A percentile compares a stretch with the other conserved stretches of the same genome.
phyloP scores from a whole-genome alignment of 2,329 filamentous ascomycete genomes.

The Zymoseptoria ardabiliae region DNA sequence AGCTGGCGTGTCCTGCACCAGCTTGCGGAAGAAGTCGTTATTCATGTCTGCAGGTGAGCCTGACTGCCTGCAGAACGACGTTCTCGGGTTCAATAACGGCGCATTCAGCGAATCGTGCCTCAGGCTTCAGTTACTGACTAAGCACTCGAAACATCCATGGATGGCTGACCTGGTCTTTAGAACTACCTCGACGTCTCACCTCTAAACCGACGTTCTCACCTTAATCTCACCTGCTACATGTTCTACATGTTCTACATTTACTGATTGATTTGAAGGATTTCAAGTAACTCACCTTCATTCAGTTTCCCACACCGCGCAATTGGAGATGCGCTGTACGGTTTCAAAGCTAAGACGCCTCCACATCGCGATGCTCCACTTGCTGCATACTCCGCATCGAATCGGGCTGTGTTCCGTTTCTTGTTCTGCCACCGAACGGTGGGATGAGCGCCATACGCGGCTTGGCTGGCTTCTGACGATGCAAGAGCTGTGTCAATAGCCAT shows the following conservation, averaged over 20 bases:
- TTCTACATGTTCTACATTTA: background rate
- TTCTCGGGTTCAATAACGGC: background rate
- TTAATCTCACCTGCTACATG: background rate
- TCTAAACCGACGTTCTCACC: background rate
- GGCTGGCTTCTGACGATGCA: background rate
- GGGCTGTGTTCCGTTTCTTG: background rate
- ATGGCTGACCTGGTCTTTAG: background rate
- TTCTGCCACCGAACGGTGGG: background rate
- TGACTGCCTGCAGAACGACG: background rate
- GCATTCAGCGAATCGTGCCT: background rate
- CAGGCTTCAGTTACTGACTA: background rate
- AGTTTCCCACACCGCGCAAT: background rate
- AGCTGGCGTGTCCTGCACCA: slow-evolving; percentile 53
- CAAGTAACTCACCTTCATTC: background rate
- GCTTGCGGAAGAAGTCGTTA: slow-evolving; percentile 85
- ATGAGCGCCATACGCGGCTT: background rate
- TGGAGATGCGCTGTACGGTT: background rate
- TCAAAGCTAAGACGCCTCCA: background rate
- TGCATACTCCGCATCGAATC: background rate
- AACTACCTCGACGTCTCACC: background rate
- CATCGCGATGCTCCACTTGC: background rate
- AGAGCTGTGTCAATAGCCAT: background rate
- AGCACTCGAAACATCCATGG: background rate
- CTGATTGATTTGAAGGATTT: background rate
- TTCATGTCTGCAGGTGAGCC: slow-evolving; percentile 57